Evolutionary conservation across 768 basidiomycete genomes (phyloP), one percentile per base, ranked within the genome.

Genomic region (Podaxis mareebaensis): DNA sequence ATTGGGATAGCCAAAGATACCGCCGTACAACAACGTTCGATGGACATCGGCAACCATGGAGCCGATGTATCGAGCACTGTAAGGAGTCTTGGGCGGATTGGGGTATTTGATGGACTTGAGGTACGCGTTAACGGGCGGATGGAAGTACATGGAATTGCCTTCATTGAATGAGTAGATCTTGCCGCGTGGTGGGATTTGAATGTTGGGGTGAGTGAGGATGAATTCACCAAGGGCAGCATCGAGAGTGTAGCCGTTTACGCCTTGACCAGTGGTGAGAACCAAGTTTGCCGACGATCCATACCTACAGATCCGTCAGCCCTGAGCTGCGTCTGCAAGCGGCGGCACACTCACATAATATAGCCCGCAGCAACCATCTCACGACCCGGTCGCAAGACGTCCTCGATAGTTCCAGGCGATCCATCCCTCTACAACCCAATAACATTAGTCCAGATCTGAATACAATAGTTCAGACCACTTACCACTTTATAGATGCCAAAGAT

Each of bases 111-210:
- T 93, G 66, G 91, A 92, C 66, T 92, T 88, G 64, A 96, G 85
- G 77, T 96, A 96, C 48, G 87, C 85, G 55, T 77, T 78, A 53
- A 93, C 91, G 17, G 92, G 95, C 53, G 85, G 76, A 75, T 95
- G 80, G 81, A 97, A 99, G 79, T 96, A 96, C 84, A 93, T 82
- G 36, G 95, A 86, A 80, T 99, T 99, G 65, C 97, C 97, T 79
- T 99, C 97, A 75, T 99, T 99, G 84, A 99, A 96, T 3, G 96
- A 98, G 80, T 99, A 99, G 72, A 99, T 99, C 80, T 99, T 99
- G 68, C 97, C 97, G 55, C 97, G 89, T 10, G 87, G 67, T 6
- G 97, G 97, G 67, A 99, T 93, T 76, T 87, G 85, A 77, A 99
- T 99, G 71, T 98, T 88, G 26, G 96, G 96, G 79, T 99, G 97